Evolutionary conservation across 75 land plant genomes (phyloP).

Genomic region (Pinus tabuliformis): DNA sequence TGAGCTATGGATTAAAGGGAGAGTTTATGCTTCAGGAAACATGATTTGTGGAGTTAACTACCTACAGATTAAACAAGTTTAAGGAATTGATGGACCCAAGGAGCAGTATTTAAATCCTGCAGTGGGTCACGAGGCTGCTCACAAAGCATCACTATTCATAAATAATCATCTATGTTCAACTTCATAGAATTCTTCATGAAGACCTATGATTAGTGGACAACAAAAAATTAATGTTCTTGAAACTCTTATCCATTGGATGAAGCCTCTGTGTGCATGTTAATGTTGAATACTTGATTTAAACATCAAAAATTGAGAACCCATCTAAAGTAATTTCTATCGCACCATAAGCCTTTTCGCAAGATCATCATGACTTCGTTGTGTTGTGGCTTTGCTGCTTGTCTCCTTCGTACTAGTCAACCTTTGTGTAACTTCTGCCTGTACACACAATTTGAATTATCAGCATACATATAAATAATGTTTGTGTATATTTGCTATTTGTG

Average conservation of each 20-base stretch:
- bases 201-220: neutral
- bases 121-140: too few species aligned
- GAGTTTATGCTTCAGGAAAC: too few species aligned
- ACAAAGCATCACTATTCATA: too few species aligned
- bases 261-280: neutral
- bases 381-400: slow-evolving; percentile 36
- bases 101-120: too few species aligned
- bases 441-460: slow-evolving; percentile 4
- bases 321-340: neutral
- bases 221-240: neutral
- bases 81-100: too few species aligned
- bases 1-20: too few species aligned
- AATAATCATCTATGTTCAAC: too few species aligned
- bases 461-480: neutral
- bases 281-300: neutral
- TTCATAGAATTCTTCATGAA: neutral
- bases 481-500: neutral
- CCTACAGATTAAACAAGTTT: too few species aligned
- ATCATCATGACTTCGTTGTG: slow-evolving; percentile 78
- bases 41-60: too few species aligned
- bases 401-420: slow-evolving; percentile 81
- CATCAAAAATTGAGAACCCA: neutral
- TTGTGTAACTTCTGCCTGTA: slow-evolving; percentile 91
- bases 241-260: neutral
- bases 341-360: slow-evolving; percentile 97